Percentiles rank a stretch among this genome's conserved stretches.
Evolutionary conservation across 2,329 filamentous ascomycete genomes (phyloP).

Genomic region (Furcasterigmium furcatum): DNA sequence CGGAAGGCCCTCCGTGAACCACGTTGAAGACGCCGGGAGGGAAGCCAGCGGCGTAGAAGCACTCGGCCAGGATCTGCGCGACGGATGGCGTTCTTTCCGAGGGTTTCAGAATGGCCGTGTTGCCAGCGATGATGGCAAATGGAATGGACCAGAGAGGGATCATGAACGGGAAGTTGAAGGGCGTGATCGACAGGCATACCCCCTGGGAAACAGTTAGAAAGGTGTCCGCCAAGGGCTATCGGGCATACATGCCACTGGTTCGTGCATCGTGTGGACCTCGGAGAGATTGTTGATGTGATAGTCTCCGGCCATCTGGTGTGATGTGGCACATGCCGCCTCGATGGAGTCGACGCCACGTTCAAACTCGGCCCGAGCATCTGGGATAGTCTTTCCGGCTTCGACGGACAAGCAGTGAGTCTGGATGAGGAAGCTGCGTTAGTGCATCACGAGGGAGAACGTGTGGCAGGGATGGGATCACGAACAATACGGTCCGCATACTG

Average conservation of each 20-base stretch:
- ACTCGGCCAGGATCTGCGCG: constrained; percentile 59
- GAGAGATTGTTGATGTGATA: constrained; percentile 74
- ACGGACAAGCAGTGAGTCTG: constrained; percentile 72
- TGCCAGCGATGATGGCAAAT: constrained; percentile 69
- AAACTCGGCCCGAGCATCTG: constrained; percentile 68
- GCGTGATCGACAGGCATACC: constrained; percentile 84
- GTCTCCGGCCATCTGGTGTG: constrained; percentile 68
- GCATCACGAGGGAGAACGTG: too few relatives aligned
- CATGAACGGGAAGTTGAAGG: constrained; percentile 83
- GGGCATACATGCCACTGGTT: constrained; percentile 67
- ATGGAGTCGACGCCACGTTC: constrained; percentile 70
- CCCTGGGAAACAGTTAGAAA: constrained; percentile 62
- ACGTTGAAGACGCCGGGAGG: constrained; percentile 76
- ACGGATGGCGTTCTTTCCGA: constrained; percentile 77
- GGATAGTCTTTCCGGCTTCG: constrained; percentile 73
- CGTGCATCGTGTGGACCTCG: constrained; percentile 69
- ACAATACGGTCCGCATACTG: background rate
- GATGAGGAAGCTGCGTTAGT: background rate
- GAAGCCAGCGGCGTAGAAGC: constrained; percentile 75
- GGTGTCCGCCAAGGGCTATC: constrained; percentile 58
- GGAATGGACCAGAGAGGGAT: constrained; percentile 84
- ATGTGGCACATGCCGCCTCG: constrained; percentile 69
- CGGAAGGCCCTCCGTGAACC: constrained; percentile 60
- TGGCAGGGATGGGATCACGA: background rate
- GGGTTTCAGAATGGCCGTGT: constrained; percentile 70